Percentiles rank a stretch among this genome's conserved stretches.
Evolutionary conservation across 176 grass and related monocot genomes (phyloP).

Genomic region (Themeda triandra): DNA sequence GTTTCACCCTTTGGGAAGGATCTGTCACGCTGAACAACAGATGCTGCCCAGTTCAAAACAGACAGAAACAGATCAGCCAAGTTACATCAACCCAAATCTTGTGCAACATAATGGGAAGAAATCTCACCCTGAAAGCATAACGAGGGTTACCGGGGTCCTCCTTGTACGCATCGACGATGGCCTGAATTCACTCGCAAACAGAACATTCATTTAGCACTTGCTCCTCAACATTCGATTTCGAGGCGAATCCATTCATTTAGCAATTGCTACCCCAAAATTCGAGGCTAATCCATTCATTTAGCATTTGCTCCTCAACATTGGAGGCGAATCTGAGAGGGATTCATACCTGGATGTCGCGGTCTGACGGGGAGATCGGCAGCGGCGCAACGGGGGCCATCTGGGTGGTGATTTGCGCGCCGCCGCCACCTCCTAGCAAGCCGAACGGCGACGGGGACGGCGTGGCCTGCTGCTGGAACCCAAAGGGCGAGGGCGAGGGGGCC

Average conservation of each 20-base stretch:
- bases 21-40: conserved; percentile 93
- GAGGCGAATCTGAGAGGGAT: neutral
- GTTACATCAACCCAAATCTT: neutral
- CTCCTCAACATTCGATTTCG: neutral
- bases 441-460: conserved; percentile 54
- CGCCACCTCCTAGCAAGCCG: conserved; percentile 29
- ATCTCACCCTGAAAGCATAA: too few relatives aligned
- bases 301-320: neutral
- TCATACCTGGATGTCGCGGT: conserved; percentile 90
- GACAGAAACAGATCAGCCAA: conserved; percentile 31
- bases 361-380: conserved; percentile 62
- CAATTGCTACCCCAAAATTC: neutral
- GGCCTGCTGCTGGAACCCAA: conserved; percentile 56
- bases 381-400: conserved; percentile 97
- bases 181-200: conserved; percentile 46
- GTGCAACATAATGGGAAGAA: too few relatives aligned
- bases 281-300: neutral
- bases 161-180: conserved; percentile 80
- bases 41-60: conserved; percentile 56
- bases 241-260: neutral
- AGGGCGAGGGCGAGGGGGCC: conserved; percentile 34
- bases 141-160: conserved; percentile 85
- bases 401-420: conserved; percentile 72
- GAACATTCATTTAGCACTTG: neutral
- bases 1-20: conserved; percentile 65